Percentiles rank a stretch among this genome's conserved stretches.
These are phyloP conservation scores for Cordyceps cicadae DNA, from an alignment of 2,329 filamentous ascomycete species.

Conservation along the genomic window DNA sequence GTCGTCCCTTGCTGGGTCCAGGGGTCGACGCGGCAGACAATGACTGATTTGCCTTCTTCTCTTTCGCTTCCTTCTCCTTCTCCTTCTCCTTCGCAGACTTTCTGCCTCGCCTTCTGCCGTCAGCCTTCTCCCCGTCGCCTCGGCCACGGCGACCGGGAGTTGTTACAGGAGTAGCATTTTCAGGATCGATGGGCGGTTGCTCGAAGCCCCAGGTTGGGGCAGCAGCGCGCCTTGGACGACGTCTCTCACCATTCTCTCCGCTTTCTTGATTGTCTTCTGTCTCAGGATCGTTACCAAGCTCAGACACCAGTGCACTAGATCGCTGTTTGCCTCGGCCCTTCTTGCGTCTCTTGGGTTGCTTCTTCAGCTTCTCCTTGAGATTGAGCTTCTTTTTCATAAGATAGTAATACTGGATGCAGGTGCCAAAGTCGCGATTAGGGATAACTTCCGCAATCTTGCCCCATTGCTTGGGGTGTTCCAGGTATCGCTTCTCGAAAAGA, in stretches of 20 bases:
- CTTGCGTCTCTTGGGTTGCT: constrained; percentile 51
- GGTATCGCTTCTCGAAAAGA: constrained; percentile 65
- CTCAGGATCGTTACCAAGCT: constrained; percentile 54
- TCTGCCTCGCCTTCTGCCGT: constrained; percentile 30
- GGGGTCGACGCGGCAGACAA: constrained; percentile 39
- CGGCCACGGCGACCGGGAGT: constrained; percentile 47
- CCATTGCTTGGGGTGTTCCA: constrained; percentile 75
- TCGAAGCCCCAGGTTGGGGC: constrained; percentile 67
- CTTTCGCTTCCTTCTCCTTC: constrained; percentile 30
- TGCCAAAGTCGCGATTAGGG: constrained; percentile 61
- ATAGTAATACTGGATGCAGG: constrained; percentile 83
- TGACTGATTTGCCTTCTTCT: constrained; percentile 31
- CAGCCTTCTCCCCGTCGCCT: constrained; percentile 39
- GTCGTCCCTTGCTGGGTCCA: constrained; percentile 37
- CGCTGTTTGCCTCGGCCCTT: constrained; percentile 51
- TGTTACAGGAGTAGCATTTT: constrained; percentile 48
- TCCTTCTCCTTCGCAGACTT: constrained; percentile 32
- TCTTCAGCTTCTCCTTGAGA: constrained; percentile 68
- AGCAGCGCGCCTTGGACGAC: constrained; percentile 54
- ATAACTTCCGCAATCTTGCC: constrained; percentile 64
- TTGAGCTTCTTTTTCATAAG: constrained; percentile 66
- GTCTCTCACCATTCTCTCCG: constrained; percentile 51
- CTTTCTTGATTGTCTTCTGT: constrained; percentile 47
- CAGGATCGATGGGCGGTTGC: constrained; percentile 49
- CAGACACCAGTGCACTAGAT: constrained; percentile 57